These are phyloP conservation scores for Microbotryum saponariae DNA, from an alignment of 1,284 basidiomycete species.

Conservation along the genomic window DNA sequence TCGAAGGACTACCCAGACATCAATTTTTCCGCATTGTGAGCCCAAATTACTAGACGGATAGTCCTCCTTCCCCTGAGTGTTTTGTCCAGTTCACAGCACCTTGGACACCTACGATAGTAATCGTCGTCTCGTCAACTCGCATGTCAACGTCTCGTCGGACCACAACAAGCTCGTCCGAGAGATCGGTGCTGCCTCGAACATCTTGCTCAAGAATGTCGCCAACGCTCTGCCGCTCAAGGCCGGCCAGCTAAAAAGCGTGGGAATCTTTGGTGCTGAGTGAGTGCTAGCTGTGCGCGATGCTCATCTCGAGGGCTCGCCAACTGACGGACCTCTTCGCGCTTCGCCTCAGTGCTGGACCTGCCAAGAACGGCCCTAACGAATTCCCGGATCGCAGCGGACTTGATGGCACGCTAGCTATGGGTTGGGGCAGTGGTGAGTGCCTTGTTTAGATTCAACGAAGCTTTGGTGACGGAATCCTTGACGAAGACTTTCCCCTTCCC, in stretches of 20 bases:
- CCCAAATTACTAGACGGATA: background rate
- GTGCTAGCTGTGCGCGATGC: background rate
- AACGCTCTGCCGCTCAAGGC: constrained; percentile 54
- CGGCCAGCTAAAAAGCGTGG: constrained; percentile 47
- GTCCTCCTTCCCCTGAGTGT: no score
- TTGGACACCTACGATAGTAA: constrained; percentile 46
- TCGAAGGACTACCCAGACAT: constrained; percentile 30
- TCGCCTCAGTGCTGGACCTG: constrained; percentile 40
- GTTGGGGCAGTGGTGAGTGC: constrained; percentile 44
- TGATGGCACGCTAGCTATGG: constrained; percentile 33
- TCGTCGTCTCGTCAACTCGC: constrained; percentile 40
- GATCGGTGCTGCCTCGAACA: constrained; percentile 63
- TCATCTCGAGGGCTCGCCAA: background rate
- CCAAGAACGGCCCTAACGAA: constrained; percentile 5
- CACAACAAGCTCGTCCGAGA: constrained; percentile 56
- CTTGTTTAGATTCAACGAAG: background rate
- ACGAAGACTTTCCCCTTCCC: constrained; percentile 17
- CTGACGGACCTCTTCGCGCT: constrained; percentile 37
- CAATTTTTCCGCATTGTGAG: constrained; percentile 35
- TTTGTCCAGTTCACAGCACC: background rate
- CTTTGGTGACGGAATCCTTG: background rate
- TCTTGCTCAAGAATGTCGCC: constrained; percentile 63
- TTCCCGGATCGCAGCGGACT: constrained; percentile 4
- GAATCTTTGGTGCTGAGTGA: constrained; percentile 17
- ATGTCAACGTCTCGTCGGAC: constrained; percentile 64